Evolutionary conservation across 805 yeast species (phyloP).

Genomic region (Teunomyces aglyptinius): DNA sequence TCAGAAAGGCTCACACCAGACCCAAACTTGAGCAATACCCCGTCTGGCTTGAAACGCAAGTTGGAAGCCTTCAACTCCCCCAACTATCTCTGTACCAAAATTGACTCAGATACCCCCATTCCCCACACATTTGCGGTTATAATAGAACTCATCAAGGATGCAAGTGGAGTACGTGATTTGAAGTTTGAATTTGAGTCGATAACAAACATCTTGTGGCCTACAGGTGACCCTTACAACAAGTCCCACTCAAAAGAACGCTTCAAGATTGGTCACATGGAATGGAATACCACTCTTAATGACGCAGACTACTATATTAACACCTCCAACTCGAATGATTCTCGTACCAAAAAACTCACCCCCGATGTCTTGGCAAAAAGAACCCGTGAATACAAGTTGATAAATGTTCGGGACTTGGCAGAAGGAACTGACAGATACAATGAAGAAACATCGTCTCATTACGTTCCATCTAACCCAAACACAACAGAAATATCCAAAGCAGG

Average conservation of each 20-base stretch:
- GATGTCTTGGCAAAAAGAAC: slow-evolving; percentile 45
- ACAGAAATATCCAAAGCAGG: slow-evolving; percentile 51
- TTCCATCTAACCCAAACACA: background rate
- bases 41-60: slow-evolving; percentile 17
- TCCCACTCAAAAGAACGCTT: slow-evolving; percentile 45
- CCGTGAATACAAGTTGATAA: slow-evolving; percentile 25
- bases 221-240: slow-evolving; percentile 50
- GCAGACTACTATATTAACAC: slow-evolving; percentile 45
- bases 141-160: slow-evolving; percentile 42
- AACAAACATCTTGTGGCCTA: slow-evolving; percentile 51
- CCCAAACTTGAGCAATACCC: slow-evolving; percentile 10
- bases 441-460: background rate
- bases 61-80: slow-evolving; percentile 30
- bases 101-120: slow-evolving; percentile 41
- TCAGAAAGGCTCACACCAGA: slow-evolving; percentile 5
- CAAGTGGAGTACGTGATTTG: slow-evolving; percentile 32
- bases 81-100: slow-evolving; percentile 33
- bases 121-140: slow-evolving; percentile 56
- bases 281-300: slow-evolving; percentile 39
- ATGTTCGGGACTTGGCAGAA: slow-evolving; percentile 9
- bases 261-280: slow-evolving; percentile 45
- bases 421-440: slow-evolving; percentile 4
- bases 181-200: slow-evolving; percentile 43
- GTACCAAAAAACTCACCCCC: slow-evolving; percentile 38
- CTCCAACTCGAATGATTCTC: slow-evolving; percentile 43